Evolutionary conservation across 495 filamentous ascomycete species (phyloP), one percentile per base, ranked within the genome.

Genomic region (Hypoxylon perforatum): DNA sequence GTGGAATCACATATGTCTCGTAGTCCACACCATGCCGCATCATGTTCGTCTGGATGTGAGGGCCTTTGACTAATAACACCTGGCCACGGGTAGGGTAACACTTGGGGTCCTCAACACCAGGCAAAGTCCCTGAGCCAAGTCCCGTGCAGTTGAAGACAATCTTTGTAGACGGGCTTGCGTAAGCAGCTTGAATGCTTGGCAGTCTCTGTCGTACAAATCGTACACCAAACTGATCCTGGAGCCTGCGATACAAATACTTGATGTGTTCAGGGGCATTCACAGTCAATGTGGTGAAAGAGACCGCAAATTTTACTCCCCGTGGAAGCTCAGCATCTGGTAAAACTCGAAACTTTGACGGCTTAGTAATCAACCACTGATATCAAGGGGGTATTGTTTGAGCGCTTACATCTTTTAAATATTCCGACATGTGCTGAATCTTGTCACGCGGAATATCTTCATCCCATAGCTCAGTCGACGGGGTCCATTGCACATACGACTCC

Each of bases 31-130:
- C 75, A 57, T 78, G 75, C 10, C 74, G 63, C 76, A 78, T 78
- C 3, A 71, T 67, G 54, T 75, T 77, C 8, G 60, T 44, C 39
- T 57, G 57, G 11, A 77, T 64, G 1, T 60, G 63, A 2, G 78
- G 72, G 11, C 77, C 77, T 25, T 69, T 75, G 7, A 74, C 74
- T 1, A 82, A 65, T 4, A 81, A 67, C 7, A 81, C 75, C 51
- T 81, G 80, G 0, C 79, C 80, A 33, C 77, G 61, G 0, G 78
- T 78, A 12, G 75, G 74, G 39, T 58, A 77, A 46, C 61, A 69
- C 48, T 73, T 73, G 1, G 42, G 39, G 42, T 77, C 75, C 30
- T 58, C 39, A 3, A 77, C 73, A 8, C 73, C 75, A 5, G 65
- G 41, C 18, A 76, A 58, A 6, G 63, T 63, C 38, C 49, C 55